Evolutionary conservation across 1,284 basidiomycete species (phyloP).

Genomic region (Trametes versicolor): DNA sequence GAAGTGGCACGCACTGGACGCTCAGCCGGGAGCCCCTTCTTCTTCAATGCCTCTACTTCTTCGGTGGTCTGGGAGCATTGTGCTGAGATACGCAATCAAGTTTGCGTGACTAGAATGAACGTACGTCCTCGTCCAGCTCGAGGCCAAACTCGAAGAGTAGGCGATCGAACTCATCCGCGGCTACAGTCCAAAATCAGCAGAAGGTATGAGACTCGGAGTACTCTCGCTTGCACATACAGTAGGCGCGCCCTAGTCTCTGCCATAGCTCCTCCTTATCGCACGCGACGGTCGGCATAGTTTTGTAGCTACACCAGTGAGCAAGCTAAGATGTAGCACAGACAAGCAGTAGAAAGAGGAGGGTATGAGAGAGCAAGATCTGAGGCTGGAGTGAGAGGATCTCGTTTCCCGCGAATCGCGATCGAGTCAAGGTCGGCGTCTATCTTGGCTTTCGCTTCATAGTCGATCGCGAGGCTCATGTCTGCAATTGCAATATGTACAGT

Average conservation of each 20-base stretch:
- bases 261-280: constrained; percentile 97
- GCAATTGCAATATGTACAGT: neutral
- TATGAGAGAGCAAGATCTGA: constrained; percentile 5
- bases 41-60: constrained; percentile 84
- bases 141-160: constrained; percentile 98
- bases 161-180: constrained; percentile 93
- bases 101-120: constrained; percentile 42
- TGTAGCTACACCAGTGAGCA: neutral
- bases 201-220: constrained; percentile 9
- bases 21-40: constrained; percentile 84
- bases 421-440: constrained; percentile 25
- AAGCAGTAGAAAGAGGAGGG: constrained; percentile 1
- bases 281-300: constrained; percentile 89
- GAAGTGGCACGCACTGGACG: constrained; percentile 68
- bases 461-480: no score
- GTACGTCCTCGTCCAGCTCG: constrained; percentile 96
- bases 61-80: constrained; percentile 77
- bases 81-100: constrained; percentile 6
- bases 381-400: constrained; percentile 16
- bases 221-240: constrained; percentile 63
- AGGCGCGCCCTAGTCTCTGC: constrained; percentile 85
- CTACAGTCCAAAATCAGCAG: constrained; percentile 51
- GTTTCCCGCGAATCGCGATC: constrained; percentile 26
- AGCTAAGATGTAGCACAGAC: neutral
- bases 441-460: neutral